Evolutionary conservation across 2,329 filamentous ascomycete genomes (phyloP).

Genomic region (Blastomyces emzantsi): DNA sequence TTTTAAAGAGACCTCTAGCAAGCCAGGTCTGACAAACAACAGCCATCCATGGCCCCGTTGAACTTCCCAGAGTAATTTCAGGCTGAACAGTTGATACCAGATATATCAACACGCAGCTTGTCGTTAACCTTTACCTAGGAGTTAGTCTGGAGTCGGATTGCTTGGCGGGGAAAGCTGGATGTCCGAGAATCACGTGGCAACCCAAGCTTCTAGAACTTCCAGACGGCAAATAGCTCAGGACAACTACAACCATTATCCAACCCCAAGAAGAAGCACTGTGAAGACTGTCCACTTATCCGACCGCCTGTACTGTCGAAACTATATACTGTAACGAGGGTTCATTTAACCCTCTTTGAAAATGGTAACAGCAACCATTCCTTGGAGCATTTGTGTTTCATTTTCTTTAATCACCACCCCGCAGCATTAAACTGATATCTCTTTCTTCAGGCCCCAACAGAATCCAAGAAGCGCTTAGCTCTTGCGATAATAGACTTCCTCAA

Average conservation of each 20-base stretch:
- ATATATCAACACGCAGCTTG: neutral
- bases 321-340: neutral
- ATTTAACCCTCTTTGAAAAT: constrained; percentile 3
- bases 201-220: neutral
- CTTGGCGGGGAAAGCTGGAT: neutral
- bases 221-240: neutral
- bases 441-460: constrained; percentile 38
- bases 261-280: neutral
- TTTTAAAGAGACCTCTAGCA: constrained; percentile 18
- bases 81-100: neutral
- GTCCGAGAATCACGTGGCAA: constrained; percentile 5
- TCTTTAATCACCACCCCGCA: neutral
- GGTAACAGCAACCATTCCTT: neutral
- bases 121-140: no score
- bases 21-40: constrained; percentile 10
- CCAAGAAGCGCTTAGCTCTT: constrained; percentile 84
- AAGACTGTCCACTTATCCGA: neutral
- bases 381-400: neutral
- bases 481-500: constrained; percentile 94
- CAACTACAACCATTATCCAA: neutral
- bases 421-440: constrained; percentile 6
- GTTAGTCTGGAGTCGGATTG: no score
- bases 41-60: constrained; percentile 14
- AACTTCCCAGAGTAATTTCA: constrained; percentile 6
- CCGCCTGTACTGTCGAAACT: neutral